Evolutionary conservation across 1,284 basidiomycete genomes (phyloP).

Genomic region (Apiotrichum laibachii): DNA sequence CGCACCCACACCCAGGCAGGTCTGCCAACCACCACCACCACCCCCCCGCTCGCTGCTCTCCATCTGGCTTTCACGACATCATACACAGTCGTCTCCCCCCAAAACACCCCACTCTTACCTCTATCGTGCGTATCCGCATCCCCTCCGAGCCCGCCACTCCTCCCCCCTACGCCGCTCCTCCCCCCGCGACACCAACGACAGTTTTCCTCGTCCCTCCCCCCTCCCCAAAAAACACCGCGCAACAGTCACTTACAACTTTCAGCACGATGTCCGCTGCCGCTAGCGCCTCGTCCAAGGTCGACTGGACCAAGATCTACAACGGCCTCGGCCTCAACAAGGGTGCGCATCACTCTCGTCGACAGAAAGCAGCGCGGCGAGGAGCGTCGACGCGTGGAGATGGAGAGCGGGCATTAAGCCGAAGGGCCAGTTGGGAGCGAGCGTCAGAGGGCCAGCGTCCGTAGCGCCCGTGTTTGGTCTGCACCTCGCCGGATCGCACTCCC

Average conservation of each 20-base stretch:
- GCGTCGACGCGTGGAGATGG: not conserved
- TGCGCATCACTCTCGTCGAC: conserved; percentile 42
- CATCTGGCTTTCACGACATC: conserved; percentile 6
- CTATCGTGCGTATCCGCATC: conserved; percentile 3
- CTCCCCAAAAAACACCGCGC: conserved; percentile 5
- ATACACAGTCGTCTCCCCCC: not conserved
- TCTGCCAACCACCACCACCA: not conserved
- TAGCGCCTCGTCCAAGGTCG: conserved; percentile 45
- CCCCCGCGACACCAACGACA: not conserved
- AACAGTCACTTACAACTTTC: conserved; percentile 3
- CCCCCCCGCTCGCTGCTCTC: conserved; percentile 3
- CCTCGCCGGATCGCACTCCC: too few relatives aligned
- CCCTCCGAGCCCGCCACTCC: not conserved
- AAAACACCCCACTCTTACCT: not conserved
- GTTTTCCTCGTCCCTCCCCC: conserved; percentile 4
- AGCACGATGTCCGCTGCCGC: conserved; percentile 21
- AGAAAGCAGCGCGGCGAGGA: too few relatives aligned
- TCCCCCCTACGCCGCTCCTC: not conserved
- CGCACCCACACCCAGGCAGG: not conserved
- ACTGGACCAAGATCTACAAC: conserved; percentile 87
- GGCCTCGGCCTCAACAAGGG: conserved; percentile 90
- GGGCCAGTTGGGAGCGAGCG: too few relatives aligned
- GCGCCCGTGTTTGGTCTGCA: not conserved
- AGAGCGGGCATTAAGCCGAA: not conserved
- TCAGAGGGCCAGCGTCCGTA: not conserved